Evolutionary conservation across 2,329 filamentous ascomycete genomes (phyloP).

Genomic region (Nemania bipapillata): DNA sequence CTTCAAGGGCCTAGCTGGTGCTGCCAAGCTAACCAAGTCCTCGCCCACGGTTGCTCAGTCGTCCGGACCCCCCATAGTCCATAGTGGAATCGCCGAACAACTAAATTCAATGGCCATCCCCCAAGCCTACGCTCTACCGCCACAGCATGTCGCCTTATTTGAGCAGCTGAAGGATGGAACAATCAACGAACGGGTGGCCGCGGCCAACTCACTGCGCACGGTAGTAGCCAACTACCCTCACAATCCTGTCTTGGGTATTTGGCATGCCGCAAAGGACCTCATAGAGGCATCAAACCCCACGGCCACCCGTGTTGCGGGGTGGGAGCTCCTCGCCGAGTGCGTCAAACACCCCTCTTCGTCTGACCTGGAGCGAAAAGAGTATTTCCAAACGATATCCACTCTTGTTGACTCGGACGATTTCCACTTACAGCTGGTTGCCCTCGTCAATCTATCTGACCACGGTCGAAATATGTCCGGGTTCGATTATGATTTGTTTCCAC

Average conservation of each 20-base stretch:
- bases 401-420: constrained; percentile 70
- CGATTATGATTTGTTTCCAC: constrained; percentile 72
- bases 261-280: constrained; percentile 73
- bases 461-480: constrained; percentile 73
- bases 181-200: constrained; percentile 65
- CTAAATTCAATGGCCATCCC: constrained; percentile 57
- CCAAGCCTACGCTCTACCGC: constrained; percentile 60
- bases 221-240: constrained; percentile 69
- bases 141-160: constrained; percentile 65
- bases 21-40: constrained; percentile 63
- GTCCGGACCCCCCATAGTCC: constrained; percentile 47
- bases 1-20: constrained; percentile 70
- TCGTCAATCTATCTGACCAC: constrained; percentile 69
- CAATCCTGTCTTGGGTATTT: constrained; percentile 69
- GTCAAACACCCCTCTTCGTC: constrained; percentile 70
- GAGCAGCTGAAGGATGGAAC: constrained; percentile 65
- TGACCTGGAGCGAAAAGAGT: constrained; percentile 73
- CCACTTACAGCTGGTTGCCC: constrained; percentile 70
- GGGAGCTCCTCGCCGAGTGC: constrained; percentile 73
- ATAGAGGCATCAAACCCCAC: constrained; percentile 67
- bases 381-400: constrained; percentile 70
- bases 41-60: constrained; percentile 59
- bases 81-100: constrained; percentile 59
- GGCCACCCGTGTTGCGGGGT: constrained; percentile 68
- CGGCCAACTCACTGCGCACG: constrained; percentile 67